A percentile compares a stretch with the other conserved stretches of the same genome.
Evolutionary conservation across 331 rosid species (phyloP).

Genomic region (Quercus phellos): DNA sequence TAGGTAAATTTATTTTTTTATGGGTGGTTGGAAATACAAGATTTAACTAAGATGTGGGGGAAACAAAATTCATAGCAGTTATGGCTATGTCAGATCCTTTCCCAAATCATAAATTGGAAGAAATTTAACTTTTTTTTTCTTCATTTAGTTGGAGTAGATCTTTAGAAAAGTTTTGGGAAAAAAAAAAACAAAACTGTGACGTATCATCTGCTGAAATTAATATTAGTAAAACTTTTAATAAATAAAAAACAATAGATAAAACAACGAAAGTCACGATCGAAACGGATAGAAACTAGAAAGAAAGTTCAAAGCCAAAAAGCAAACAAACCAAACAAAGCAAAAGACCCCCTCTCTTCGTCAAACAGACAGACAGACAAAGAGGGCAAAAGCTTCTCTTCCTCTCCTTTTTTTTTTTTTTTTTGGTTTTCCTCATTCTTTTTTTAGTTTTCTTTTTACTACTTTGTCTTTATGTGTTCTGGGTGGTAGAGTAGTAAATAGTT

Average conservation of each 20-base stretch:
- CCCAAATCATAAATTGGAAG: too few species aligned
- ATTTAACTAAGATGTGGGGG: too few species aligned
- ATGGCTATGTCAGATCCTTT: too few species aligned
- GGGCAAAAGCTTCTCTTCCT: not conserved
- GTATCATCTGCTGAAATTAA: not conserved
- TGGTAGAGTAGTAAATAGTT: not conserved
- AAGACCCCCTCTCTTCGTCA: not conserved
- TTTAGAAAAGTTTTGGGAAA: too few species aligned
- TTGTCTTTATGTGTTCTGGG: not conserved
- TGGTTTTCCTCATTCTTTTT: not conserved
- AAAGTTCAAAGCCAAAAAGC: conserved; percentile 12
- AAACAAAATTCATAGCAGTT: too few species aligned
- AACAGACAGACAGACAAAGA: conserved; percentile 20
- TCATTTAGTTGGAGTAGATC: too few species aligned
- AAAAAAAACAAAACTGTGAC: not conserved
- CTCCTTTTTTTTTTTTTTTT: not conserved
- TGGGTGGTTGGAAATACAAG: too few species aligned
- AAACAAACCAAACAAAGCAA: not conserved
- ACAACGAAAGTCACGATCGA: conserved; percentile 27
- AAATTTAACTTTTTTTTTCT: too few species aligned
- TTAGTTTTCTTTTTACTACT: not conserved
- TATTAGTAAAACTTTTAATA: not conserved
- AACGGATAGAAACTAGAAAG: conserved; percentile 38
- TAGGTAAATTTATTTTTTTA: not conserved
- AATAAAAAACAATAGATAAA: not conserved